These are phyloP conservation scores for Alloascoidea hylecoeti DNA, from an alignment of 805 yeast species.

Conservation along the genomic window DNA sequence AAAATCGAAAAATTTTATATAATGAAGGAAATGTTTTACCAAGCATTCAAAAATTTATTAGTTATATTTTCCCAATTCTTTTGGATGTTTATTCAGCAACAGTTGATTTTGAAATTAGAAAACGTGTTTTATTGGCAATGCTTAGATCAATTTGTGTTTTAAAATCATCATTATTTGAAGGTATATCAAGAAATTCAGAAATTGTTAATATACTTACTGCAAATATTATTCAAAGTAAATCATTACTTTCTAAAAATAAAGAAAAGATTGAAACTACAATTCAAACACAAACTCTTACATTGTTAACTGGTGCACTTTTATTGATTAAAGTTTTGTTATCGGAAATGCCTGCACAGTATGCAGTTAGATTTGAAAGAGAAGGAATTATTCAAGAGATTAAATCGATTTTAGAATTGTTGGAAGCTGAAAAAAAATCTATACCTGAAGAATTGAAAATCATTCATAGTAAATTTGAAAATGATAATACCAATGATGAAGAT, in stretches of 20 bases:
- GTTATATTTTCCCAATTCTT: slow-evolving; percentile 34
- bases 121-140: slow-evolving; percentile 37
- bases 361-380: slow-evolving; percentile 46
- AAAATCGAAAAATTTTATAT: not conserved
- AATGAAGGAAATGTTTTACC: not conserved
- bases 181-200: slow-evolving; percentile 12
- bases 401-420: slow-evolving; percentile 16
- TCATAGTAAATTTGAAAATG: slow-evolving; percentile 9
- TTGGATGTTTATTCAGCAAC: slow-evolving; percentile 59
- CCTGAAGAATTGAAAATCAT: slow-evolving; percentile 9
- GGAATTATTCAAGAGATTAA: slow-evolving; percentile 49
- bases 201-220: slow-evolving; percentile 12
- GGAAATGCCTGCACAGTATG: slow-evolving; percentile 27
- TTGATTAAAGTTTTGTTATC: slow-evolving; percentile 29
- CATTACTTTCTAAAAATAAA: not conserved
- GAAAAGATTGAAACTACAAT: not conserved
- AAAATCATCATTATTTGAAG: slow-evolving; percentile 10
- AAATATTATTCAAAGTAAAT: not conserved
- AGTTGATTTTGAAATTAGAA: slow-evolving; percentile 51
- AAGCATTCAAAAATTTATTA: slow-evolving; percentile 20
- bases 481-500: slow-evolving; percentile 6
- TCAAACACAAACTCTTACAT: slow-evolving; percentile 9
- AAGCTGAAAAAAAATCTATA: slow-evolving; percentile 4
- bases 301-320: slow-evolving; percentile 37
- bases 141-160: slow-evolving; percentile 34